Evolutionary conservation across 202 grass and related monocot species (phyloP).

Genomic region (Setaria italica): DNA sequence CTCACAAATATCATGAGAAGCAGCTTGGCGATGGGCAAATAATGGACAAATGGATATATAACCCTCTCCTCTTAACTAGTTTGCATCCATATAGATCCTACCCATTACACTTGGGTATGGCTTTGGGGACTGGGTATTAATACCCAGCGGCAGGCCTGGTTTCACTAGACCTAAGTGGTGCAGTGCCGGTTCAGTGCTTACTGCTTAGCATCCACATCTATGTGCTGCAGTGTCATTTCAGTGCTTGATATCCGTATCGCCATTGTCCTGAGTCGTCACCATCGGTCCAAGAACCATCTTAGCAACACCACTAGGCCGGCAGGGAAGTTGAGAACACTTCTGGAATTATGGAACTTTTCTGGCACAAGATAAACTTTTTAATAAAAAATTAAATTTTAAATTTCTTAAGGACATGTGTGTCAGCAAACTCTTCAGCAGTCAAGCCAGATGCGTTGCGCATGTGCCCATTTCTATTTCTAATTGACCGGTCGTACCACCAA

Average conservation of each 20-base stretch:
- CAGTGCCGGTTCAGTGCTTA: neutral
- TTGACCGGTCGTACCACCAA: neutral
- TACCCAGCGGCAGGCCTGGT: too few relatives aligned
- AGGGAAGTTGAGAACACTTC: neutral
- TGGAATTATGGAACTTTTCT: neutral
- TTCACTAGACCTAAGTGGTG: neutral
- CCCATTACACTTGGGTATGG: too few relatives aligned
- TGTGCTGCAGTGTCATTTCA: neutral
- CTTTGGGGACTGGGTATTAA: too few relatives aligned
- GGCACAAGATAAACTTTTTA: neutral
- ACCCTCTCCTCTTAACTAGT: too few relatives aligned
- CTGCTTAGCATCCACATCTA: neutral
- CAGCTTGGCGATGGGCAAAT: too few relatives aligned
- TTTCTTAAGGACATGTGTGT: neutral
- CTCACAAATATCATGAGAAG: too few relatives aligned
- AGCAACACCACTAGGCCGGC: neutral
- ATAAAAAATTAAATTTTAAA: neutral
- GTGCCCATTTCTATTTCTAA: conserved; percentile 11
- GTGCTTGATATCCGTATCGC: neutral
- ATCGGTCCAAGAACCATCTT: neutral
- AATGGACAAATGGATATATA: too few relatives aligned
- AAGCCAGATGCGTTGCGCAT: neutral
- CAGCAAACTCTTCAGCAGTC: neutral
- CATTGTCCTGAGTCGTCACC: neutral
- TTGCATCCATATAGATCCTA: too few relatives aligned